Percentiles rank a stretch among this genome's conserved stretches.
Conservation (phyloP, 1,139 yeast species). For the Maudiozyma humilis region DNA sequence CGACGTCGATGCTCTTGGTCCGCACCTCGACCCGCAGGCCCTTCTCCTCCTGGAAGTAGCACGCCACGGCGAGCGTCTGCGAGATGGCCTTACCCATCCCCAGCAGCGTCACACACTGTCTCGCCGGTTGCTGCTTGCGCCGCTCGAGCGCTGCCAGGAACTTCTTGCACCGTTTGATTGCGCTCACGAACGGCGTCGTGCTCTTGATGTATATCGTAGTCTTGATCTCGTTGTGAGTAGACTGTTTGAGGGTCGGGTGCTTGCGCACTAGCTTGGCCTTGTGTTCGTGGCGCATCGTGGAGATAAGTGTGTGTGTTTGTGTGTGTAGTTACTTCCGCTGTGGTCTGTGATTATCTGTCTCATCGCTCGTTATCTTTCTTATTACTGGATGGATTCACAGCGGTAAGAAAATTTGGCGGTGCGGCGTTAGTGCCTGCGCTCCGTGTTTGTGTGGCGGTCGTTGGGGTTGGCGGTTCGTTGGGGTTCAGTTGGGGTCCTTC, state of each 20-base stretch:
- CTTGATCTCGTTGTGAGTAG: slow-evolving; percentile 31
- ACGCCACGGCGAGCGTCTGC: slow-evolving; percentile 45
- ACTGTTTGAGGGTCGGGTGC: slow-evolving; percentile 25
- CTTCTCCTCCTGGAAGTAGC: slow-evolving; percentile 42
- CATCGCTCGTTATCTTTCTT: no score
- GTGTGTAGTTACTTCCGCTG: no score
- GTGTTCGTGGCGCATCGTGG: no score
- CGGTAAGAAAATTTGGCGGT: no score
- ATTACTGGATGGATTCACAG: no score
- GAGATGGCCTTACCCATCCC: slow-evolving; percentile 66
- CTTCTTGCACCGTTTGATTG: slow-evolving; percentile 48
- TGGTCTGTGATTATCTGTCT: no score
- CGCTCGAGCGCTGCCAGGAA: slow-evolving; percentile 32
- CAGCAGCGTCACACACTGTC: slow-evolving; percentile 40
- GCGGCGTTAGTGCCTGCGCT: no score
- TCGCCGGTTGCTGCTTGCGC: slow-evolving; percentile 29
- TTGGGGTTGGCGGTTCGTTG: no score
- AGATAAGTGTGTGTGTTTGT: no score
- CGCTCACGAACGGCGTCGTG: slow-evolving; percentile 54
- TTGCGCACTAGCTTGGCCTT: slow-evolving; percentile 16
- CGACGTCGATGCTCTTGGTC: slow-evolving; percentile 53
- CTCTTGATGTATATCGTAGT: slow-evolving; percentile 49
- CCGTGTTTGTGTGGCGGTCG: no score
- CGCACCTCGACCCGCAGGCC: slow-evolving; percentile 43
- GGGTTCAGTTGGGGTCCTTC: no score